Conservation (phyloP, 192 early-diverging fungal genomes). For the Podila minutissima region DNA sequence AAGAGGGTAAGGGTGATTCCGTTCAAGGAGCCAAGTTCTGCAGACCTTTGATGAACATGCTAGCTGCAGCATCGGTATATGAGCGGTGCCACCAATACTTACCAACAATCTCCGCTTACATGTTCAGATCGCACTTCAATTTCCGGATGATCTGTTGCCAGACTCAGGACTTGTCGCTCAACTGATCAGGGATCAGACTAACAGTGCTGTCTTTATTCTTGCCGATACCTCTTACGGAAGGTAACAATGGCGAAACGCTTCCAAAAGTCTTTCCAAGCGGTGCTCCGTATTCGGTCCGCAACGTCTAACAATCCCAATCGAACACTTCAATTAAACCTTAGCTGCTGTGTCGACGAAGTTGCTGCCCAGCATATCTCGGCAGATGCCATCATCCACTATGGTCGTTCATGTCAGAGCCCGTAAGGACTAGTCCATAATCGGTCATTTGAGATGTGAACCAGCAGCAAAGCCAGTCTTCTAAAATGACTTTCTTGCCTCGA, state of each 20-base stretch:
- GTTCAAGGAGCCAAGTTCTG: neutral
- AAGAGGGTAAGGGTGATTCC: constrained; percentile 30
- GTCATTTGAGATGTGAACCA: neutral
- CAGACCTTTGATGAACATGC: neutral
- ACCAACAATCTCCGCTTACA: no score
- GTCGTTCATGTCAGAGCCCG: constrained; percentile 89
- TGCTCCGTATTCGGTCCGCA: neutral
- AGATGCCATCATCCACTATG: constrained; percentile 96
- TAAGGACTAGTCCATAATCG: constrained; percentile 48
- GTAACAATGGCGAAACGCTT: constrained; percentile 27
- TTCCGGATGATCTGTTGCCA: constrained; percentile 88
- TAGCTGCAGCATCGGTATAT: no score
- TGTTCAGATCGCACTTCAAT: constrained; percentile 83
- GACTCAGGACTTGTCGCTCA: constrained; percentile 73
- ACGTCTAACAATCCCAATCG: neutral
- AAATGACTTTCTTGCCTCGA: neutral
- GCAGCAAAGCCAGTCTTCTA: neutral
- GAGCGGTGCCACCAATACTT: no score
- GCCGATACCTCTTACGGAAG: constrained; percentile 97
- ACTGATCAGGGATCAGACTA: constrained; percentile 59
- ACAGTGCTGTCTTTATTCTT: constrained; percentile 75
- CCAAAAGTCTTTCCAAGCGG: neutral
- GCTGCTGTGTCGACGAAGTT: constrained; percentile 98
- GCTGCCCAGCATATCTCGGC: constrained; percentile 90
- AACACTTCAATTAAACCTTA: constrained; percentile 22